phyloP scores from a whole-genome alignment of 768 basidiomycete species.

The Hygrophorus russula region DNA sequence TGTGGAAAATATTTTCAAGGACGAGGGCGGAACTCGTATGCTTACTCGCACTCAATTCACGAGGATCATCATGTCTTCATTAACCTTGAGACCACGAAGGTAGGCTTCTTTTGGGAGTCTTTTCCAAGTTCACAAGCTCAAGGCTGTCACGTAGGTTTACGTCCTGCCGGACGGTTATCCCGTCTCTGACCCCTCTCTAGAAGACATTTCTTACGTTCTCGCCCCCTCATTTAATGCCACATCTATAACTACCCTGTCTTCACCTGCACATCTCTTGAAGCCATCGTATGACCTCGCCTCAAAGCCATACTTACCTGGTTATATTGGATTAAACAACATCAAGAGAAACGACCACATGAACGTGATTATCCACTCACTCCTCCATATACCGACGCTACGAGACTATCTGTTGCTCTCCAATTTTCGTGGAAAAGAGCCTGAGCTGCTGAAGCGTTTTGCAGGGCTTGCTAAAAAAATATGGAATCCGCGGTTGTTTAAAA shows the following conservation, averaged over 20 bases:
- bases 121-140: conserved; percentile 7
- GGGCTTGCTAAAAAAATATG: conserved; percentile 86
- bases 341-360: conserved; percentile 97
- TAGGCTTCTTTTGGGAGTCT: conserved; percentile 20
- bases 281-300: conserved; percentile 78
- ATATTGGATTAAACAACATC: conserved; percentile 95
- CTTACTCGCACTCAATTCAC: conserved; percentile 94
- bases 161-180: conserved; percentile 95
- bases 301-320: conserved; percentile 83
- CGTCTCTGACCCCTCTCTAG: conserved; percentile 92
- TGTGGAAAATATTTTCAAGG: conserved; percentile 99
- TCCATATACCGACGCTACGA: conserved; percentile 85
- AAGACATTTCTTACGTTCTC: conserved; percentile 89
- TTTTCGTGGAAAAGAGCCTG: conserved; percentile 65
- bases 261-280: conserved; percentile 48
- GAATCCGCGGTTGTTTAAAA: conserved; percentile 95
- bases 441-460: conserved; percentile 82
- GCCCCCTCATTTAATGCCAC: conserved; percentile 71
- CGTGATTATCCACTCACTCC: conserved; percentile 86
- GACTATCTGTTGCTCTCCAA: conserved; percentile 76
- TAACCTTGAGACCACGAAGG: conserved; percentile 89
- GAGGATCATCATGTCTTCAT: conserved; percentile 99
- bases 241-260: conserved; percentile 44
- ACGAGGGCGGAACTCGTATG: conserved; percentile 84
- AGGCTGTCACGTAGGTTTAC: conserved; percentile 57